Percentiles rank a stretch among this genome's conserved stretches.
Conservation (phyloP, 352 stramenopile genomes). For the Phytophthora capsici region DNA sequence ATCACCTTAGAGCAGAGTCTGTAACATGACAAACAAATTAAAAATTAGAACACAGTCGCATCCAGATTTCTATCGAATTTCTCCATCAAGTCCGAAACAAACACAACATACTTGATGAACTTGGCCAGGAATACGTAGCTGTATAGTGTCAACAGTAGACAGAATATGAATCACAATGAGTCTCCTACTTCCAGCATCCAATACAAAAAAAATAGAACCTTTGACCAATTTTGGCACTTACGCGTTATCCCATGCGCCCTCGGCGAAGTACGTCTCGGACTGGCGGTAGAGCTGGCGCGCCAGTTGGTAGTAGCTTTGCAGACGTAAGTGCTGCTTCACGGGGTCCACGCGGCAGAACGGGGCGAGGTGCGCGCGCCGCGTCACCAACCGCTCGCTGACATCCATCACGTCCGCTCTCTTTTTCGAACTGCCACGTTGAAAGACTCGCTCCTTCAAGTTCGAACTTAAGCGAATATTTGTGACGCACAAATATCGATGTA, state of each 20-base stretch:
- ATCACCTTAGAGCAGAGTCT: slow-evolving; percentile 82
- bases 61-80: slow-evolving; percentile 6
- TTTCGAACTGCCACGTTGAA: slow-evolving; percentile 33
- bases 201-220: slow-evolving; percentile 43
- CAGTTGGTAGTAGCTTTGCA: slow-evolving; percentile 76
- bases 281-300: slow-evolving; percentile 80
- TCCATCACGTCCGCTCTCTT: slow-evolving; percentile 33
- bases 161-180: slow-evolving; percentile 3
- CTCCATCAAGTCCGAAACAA: background rate
- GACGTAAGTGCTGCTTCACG: slow-evolving; percentile 67
- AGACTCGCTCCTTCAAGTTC: slow-evolving; percentile 27
- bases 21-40: slow-evolving; percentile 4
- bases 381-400: slow-evolving; percentile 63
- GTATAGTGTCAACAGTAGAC: background rate
- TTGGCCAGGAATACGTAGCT: slow-evolving; percentile 87
- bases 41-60: slow-evolving; percentile 37
- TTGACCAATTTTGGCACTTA: slow-evolving; percentile 38
- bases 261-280: slow-evolving; percentile 68
- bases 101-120: slow-evolving; percentile 76
- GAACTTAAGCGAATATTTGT: slow-evolving; percentile 28
- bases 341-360: slow-evolving; percentile 66
- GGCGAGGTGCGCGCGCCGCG: slow-evolving; percentile 62
- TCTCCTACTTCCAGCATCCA: slow-evolving; percentile 2
- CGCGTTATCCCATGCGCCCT: slow-evolving; percentile 76
- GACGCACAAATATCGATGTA: slow-evolving; percentile 3